Percentiles rank a stretch among this genome's conserved stretches.
Conservation (phyloP, 768 basidiomycete species). For the Strobilomyces dryophilus region DNA sequence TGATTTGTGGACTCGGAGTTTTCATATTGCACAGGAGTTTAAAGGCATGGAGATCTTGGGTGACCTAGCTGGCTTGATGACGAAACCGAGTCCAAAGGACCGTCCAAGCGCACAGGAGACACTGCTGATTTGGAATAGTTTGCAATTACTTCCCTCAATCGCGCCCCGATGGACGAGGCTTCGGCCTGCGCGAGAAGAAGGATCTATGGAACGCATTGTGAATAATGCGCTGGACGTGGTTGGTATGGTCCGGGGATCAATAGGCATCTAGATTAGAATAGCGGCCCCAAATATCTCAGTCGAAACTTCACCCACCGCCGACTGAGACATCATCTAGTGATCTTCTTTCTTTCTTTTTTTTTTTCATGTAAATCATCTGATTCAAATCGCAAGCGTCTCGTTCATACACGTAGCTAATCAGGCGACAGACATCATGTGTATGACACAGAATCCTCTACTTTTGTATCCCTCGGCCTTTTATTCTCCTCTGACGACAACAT, state of each 20-base stretch:
- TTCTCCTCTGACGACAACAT: no score
- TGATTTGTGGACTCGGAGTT: background rate
- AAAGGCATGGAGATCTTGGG: conserved; percentile 2
- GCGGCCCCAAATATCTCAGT: background rate
- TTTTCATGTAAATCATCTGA: no score
- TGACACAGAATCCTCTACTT: no score
- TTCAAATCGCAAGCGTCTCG: no score
- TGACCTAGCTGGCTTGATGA: conserved; percentile 5
- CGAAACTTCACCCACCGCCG: no score
- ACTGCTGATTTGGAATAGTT: conserved; percentile 5
- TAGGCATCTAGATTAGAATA: background rate
- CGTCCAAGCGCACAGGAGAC: background rate
- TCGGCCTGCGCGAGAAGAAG: conserved; percentile 1
- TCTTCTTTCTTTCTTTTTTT: no score
- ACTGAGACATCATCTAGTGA: background rate
- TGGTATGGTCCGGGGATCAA: conserved; percentile 8
- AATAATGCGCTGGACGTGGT: conserved; percentile 12
- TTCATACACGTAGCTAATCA: no score
- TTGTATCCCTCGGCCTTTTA: no score
- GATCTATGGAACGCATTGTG: conserved; percentile 11
- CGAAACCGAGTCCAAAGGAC: background rate
- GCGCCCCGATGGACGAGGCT: conserved; percentile 10
- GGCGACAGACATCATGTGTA: no score
- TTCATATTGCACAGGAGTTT: background rate
- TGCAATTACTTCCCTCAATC: background rate